Percentiles rank a stretch among this genome's conserved stretches.
Evolutionary conservation across 2,329 filamentous ascomycete genomes (phyloP).

Genomic region (Beauveria scarabaeidicola): DNA sequence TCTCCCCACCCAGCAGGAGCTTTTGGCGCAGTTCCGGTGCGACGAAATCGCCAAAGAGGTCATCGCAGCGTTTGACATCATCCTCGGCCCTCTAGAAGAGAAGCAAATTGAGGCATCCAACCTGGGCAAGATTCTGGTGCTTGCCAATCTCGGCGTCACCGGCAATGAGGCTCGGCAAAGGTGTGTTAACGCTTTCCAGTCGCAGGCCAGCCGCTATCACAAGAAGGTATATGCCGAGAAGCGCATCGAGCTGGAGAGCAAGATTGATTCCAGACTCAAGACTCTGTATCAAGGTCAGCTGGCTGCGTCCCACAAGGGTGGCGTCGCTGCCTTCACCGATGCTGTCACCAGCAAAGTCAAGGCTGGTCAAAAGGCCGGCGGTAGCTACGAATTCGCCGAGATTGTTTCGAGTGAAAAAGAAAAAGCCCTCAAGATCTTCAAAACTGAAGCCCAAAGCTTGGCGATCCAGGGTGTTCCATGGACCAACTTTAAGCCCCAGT

Average conservation of each 20-base stretch:
- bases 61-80: constrained; percentile 69
- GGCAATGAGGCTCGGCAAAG: constrained; percentile 66
- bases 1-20: constrained; percentile 90
- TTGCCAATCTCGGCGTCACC: constrained; percentile 63
- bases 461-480: constrained; percentile 73
- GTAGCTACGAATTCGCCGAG: constrained; percentile 86
- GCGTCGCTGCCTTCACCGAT: constrained; percentile 76
- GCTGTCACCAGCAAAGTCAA: constrained; percentile 84
- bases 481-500: constrained; percentile 79
- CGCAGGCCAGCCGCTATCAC: constrained; percentile 88
- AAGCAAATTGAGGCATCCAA: constrained; percentile 68
- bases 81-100: constrained; percentile 78
- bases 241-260: constrained; percentile 71
- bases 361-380: constrained; percentile 82
- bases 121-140: constrained; percentile 62
- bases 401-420: constrained; percentile 81
- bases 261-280: constrained; percentile 84
- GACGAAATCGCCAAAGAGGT: constrained; percentile 94
- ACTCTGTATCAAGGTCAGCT: constrained; percentile 83
- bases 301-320: constrained; percentile 78
- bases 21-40: constrained; percentile 93
- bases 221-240: constrained; percentile 91
- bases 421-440: constrained; percentile 65
- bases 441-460: constrained; percentile 64
- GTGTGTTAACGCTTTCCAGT: constrained; percentile 76